Evolutionary conservation across 495 filamentous ascomycete genomes (phyloP).

Genomic region (Cudoniella acicularis): DNA sequence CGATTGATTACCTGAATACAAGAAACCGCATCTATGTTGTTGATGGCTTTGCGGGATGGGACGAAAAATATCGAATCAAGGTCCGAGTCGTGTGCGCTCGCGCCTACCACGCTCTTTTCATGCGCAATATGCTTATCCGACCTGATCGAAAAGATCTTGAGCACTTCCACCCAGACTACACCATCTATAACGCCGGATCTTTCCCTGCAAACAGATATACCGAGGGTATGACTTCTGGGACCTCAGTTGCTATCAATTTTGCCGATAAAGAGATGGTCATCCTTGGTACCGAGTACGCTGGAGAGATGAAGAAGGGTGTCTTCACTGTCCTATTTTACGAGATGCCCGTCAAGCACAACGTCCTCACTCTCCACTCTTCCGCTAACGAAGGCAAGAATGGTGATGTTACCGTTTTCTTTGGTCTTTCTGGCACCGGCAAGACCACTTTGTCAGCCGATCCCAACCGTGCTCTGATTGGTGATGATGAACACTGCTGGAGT

Average conservation of each 20-base stretch:
- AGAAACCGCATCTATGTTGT: constrained; percentile 98
- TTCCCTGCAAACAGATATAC: constrained; percentile 99
- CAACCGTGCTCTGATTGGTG: constrained; percentile 93
- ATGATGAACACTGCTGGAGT: constrained; percentile 99
- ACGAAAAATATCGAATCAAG: constrained; percentile 94
- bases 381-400: constrained; percentile 85
- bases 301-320: constrained; percentile 99
- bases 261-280: constrained; percentile 96
- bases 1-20: constrained; percentile 98
- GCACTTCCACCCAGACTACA: constrained; percentile 97
- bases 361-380: constrained; percentile 93
- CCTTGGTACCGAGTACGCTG: constrained; percentile 97
- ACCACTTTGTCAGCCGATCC: constrained; percentile 96
- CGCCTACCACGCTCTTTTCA: constrained; percentile 99
- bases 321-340: constrained; percentile 99
- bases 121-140: constrained; percentile 99
- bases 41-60: constrained; percentile 97
- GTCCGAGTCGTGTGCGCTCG: constrained; percentile 98
- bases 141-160: constrained; percentile 84
- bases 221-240: constrained; percentile 94
- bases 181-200: constrained; percentile 97
- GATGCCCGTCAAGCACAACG: constrained; percentile 99
- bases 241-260: constrained; percentile 84
- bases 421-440: constrained; percentile 97
- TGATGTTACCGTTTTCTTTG: constrained; percentile 98